Base-by-base conservation (phyloP, 169 alveolate species). In the Plasmodium coatneyi region DNA sequence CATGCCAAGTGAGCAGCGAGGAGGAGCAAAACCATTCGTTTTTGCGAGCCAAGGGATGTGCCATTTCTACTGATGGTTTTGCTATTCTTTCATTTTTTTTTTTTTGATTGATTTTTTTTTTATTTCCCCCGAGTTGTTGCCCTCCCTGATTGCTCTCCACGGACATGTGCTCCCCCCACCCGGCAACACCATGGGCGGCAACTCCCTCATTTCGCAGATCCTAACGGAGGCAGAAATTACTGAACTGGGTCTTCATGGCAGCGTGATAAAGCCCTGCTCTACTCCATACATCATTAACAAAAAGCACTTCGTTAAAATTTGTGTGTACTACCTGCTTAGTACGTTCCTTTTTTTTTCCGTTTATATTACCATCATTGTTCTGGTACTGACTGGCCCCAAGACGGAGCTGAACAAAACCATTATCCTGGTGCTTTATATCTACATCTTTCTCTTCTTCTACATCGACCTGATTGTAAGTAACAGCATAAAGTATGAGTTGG, bases 171-270 rank as follows among this genome's bases (percentile, higher is more conserved):
- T 5, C 28, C 12, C 16, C 74, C 36, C 76, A 0, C 14, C 16
- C 41, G 2, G 36, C 41, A 2, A 25, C 74, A 66, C 76, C 41
- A 84, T 43, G 71, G 79, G 71, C 90, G 71, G 32, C 22, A 28
- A 79, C 34, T 89, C 94, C 6, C 39, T 89, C 36, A 79, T 89
- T 30, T 89, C 94, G 10, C 72, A 89, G 81, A 79, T 89, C 32
- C 43, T 89, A 12, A 89, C 94, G 10, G 94, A 89, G 56, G 74
- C 94, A 3, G 94, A 89, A 89, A 89, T 89, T 12, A 36, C 71
- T 16, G 94, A 89, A 30, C 30, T 89, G 14, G 94, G 94, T 3
- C 49, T 89, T 5, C 71, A 89, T 79, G 54, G 56, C 14, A 89
- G 94, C 30, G 41, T 89, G 54, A 79, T 79, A 56, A 89, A 43